Percentiles rank a stretch among this genome's conserved stretches.
Conservation (phyloP, 306 rosid species). For the Potentilla sterilis region DNA sequence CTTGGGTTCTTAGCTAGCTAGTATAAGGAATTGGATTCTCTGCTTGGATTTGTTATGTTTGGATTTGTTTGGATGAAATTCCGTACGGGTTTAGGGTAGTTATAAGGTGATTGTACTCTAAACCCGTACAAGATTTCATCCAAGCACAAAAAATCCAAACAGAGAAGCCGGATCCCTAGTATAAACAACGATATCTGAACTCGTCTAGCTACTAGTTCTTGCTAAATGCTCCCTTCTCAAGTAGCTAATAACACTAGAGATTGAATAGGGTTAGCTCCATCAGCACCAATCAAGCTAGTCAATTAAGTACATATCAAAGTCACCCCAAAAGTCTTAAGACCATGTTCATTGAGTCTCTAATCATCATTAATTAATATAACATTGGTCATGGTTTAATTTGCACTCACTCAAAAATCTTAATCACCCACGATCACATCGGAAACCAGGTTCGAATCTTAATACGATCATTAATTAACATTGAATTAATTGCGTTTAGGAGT, state of each 20-base stretch:
- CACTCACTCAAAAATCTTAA: not conserved
- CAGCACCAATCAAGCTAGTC: not conserved
- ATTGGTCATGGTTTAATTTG: not conserved
- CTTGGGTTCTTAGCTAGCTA: not conserved
- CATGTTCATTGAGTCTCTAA: not conserved
- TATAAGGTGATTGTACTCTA: too few relatives aligned
- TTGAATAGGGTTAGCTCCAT: not conserved
- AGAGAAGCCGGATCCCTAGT: too few relatives aligned
- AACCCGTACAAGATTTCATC: too few relatives aligned
- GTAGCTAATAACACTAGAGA: not conserved
- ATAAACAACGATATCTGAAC: not conserved
- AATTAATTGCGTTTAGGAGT: not conserved
- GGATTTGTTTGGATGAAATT: too few relatives aligned
- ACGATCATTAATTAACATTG: not conserved
- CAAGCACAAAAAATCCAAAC: too few relatives aligned
- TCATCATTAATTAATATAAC: not conserved
- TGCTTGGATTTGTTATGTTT: too few relatives aligned
- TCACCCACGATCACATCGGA: not conserved
- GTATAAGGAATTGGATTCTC: too few relatives aligned
- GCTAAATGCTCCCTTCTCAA: not conserved
- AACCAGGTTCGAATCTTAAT: not conserved
- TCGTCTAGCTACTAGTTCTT: not conserved
- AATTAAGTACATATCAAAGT: not conserved
- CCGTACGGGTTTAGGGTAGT: too few relatives aligned
- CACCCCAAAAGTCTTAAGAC: not conserved